Evolutionary conservation across 345 rosid species (phyloP).

Genomic region (Arabidopsis thaliana): DNA sequence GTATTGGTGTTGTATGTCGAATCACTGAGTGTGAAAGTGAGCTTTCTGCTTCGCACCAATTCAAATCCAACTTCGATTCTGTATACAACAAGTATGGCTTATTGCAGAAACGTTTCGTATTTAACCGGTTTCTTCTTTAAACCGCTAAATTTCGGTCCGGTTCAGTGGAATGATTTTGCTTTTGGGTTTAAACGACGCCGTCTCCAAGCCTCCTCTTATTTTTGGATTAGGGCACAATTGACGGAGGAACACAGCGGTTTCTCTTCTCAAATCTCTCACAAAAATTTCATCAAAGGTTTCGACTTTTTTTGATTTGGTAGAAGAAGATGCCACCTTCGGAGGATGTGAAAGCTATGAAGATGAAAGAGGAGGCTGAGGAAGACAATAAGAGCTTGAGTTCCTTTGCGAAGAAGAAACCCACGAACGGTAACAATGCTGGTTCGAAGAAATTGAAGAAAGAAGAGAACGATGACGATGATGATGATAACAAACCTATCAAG

Average conservation of each 20-base stretch:
- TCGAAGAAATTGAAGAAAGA: conserved; percentile 58
- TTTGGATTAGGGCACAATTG: conserved; percentile 40
- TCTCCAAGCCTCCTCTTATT: not conserved
- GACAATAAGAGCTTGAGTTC: conserved; percentile 61
- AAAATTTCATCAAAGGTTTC: not conserved
- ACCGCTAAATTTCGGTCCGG: not conserved
- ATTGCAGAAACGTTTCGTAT: not conserved
- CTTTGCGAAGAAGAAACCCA: conserved; percentile 55
- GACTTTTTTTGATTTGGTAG: not conserved
- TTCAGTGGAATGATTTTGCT: not conserved
- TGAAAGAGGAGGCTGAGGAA: conserved; percentile 45
- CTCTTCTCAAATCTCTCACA: conserved; percentile 16
- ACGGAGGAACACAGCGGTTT: conserved; percentile 21
- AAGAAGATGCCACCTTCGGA: conserved; percentile 68
- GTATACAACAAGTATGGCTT: not conserved
- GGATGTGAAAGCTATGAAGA: conserved; percentile 54
- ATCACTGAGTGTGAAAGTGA: not conserved
- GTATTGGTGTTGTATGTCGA: not conserved
- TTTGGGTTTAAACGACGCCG: conserved; percentile 33
- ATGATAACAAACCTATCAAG: conserved; percentile 43
- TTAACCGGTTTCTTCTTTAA: not conserved
- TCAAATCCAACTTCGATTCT: not conserved
- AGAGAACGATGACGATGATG: conserved; percentile 47
- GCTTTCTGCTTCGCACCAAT: conserved; percentile 20
- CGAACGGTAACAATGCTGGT: conserved; percentile 48